Percentiles rank a stretch among this genome's conserved stretches.
Evolutionary conservation across 2,329 filamentous ascomycete genomes (phyloP).

Genomic region (Stachybotrys elegans): DNA sequence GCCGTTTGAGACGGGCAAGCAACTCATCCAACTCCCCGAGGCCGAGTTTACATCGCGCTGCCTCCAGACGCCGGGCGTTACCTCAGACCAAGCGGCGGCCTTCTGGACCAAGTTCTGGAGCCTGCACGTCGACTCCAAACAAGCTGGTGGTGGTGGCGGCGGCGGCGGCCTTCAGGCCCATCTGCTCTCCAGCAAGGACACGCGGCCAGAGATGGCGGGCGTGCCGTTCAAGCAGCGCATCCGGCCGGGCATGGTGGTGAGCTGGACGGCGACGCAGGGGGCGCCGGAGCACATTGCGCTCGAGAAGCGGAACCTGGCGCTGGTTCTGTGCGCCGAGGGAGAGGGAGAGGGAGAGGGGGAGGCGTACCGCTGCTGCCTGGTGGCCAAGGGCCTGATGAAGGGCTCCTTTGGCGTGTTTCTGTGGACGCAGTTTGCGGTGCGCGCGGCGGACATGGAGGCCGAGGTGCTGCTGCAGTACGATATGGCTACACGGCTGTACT

Average conservation of each 20-base stretch:
- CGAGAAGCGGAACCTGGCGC: conserved; percentile 19
- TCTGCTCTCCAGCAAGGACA: conserved; percentile 23
- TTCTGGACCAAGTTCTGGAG: conserved; percentile 38
- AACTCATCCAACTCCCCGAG: too few species aligned
- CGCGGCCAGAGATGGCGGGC: conserved; percentile 11
- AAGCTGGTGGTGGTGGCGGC: too few species aligned
- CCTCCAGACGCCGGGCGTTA: too few species aligned
- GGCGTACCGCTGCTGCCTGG: conserved; percentile 30
- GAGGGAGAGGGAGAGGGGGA: conserved; percentile 6
- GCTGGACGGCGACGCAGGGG: conserved; percentile 22
- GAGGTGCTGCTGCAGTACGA: conserved; percentile 41
- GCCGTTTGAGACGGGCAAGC: too few species aligned
- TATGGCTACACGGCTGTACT: conserved; percentile 35
- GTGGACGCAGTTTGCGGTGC: conserved; percentile 31
- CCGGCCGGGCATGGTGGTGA: conserved; percentile 35
- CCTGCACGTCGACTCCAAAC: conserved; percentile 34
- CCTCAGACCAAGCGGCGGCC: conserved; percentile 35
- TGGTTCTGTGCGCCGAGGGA: conserved; percentile 24
- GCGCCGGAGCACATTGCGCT: conserved; percentile 7
- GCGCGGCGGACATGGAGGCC: conserved; percentile 27
- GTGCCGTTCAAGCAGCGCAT: conserved; percentile 34
- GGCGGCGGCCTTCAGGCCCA: conserved; percentile 4
- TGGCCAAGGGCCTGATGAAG: conserved; percentile 26
- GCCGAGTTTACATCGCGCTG: too few species aligned
- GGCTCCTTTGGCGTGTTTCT: conserved; percentile 34